Conservation (phyloP, 2,329 filamentous ascomycete species). For the Hymenoscyphus scutula region DNA sequence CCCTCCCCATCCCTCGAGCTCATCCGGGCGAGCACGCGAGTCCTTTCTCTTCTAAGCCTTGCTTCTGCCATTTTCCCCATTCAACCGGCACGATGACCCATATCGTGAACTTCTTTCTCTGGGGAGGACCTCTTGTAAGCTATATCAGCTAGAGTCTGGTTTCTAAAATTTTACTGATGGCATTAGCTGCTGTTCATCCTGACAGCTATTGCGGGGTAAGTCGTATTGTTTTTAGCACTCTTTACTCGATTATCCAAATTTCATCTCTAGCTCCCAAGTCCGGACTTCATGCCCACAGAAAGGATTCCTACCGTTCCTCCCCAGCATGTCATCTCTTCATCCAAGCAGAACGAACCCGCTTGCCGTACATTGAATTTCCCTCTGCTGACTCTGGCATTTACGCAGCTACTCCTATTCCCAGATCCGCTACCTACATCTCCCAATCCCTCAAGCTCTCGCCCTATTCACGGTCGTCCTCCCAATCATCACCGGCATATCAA, state of each 20-base stretch:
- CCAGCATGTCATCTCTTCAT: not conserved
- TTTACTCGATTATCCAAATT: too few relatives aligned
- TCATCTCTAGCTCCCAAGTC: too few relatives aligned
- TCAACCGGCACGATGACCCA: conserved; percentile 16
- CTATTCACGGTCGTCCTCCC: conserved; percentile 34
- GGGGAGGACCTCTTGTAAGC: conserved; percentile 29
- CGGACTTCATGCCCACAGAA: too few relatives aligned
- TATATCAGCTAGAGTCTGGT: not conserved
- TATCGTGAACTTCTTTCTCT: conserved; percentile 18
- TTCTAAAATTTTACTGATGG: conserved; percentile 15
- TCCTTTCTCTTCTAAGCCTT: not conserved
- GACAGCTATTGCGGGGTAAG: conserved; percentile 33
- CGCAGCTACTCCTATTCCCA: conserved; percentile 32
- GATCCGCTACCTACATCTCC: conserved; percentile 32
- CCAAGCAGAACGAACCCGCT: not conserved
- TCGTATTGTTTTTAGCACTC: not conserved
- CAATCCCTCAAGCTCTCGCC: conserved; percentile 32
- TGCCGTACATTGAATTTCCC: not conserved
- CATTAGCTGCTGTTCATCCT: conserved; percentile 28
- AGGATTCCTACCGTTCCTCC: not conserved
- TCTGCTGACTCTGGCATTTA: conserved; percentile 5
- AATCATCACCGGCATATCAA: conserved; percentile 32
- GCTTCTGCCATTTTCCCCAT: not conserved
- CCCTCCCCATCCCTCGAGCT: not conserved
- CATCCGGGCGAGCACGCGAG: not conserved